Base-by-base conservation (phyloP, 2,329 filamentous ascomycete species). In the Penicillium vulpinum region DNA sequence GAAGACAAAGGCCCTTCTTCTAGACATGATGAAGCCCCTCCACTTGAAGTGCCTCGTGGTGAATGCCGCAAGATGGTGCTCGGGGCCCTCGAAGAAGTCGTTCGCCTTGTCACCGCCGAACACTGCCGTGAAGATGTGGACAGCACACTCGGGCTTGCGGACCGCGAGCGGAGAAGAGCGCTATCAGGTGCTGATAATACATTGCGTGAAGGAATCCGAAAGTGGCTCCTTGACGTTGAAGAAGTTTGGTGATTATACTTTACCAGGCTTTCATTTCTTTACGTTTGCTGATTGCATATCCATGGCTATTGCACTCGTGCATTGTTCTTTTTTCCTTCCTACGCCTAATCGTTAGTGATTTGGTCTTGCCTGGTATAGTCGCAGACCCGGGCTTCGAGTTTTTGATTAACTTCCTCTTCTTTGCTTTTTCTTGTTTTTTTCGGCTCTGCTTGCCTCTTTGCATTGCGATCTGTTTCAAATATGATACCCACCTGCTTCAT, bases 11-110 rank as follows among this genome's bases (percentile, higher is more conserved):
- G 57, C n/a, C 51, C 61, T 4, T 51, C 60, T 22, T 62, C 69
- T 9, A 68, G 69, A 11, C 11, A 35, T 3, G 54, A 56, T 16
- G 72, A 75, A 35, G 56, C 64, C 7, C 63, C 72, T 24, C 68
- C 75, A 11, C 57, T 58, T 3, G 81, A 83, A 62, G 74, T 82
- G 2, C 75, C 80, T 7, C 76, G 78, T 21, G 75, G 72, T 3
- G 82, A 85, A 62, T 85, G 82, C 64, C 81, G 80, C 52, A 76
- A 78, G 36, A 76, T 81, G 54, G 79, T 85, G 0, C 78, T 85
- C 11, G 82, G 82, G 51, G 83, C 83, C 5, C 70, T 85, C 18
- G 82, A 85, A 68, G 75, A 83, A 54, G 78, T 85, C 3, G 83
- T 83, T 33, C 79, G 77, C 52, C 78, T 79, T 49, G 82, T 85